Evolutionary conservation across 495 filamentous ascomycete genomes (phyloP).

Genomic region (Penicillium steckii): DNA sequence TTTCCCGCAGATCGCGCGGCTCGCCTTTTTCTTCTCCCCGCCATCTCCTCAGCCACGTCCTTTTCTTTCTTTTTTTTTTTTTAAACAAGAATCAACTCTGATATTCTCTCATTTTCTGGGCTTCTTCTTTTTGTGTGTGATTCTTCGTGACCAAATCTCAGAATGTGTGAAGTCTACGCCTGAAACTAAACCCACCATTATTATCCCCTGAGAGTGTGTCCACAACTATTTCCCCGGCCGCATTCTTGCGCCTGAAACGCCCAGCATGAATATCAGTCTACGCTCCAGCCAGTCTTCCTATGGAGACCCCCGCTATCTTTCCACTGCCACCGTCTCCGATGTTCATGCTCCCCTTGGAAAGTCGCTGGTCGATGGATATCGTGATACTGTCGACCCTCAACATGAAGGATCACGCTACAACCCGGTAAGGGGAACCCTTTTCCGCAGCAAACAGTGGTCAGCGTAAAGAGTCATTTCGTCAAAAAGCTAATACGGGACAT

Average conservation of each 20-base stretch:
- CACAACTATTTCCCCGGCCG: slow-evolving; percentile 7
- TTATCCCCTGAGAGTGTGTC: not conserved
- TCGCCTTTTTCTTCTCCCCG: slow-evolving; percentile 21
- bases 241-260: slow-evolving; percentile 14
- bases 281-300: slow-evolving; percentile 49
- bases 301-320: slow-evolving; percentile 46
- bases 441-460: too few species aligned
- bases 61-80: slow-evolving; percentile 7
- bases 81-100: not conserved
- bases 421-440: slow-evolving; percentile 37
- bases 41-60: slow-evolving; percentile 23
- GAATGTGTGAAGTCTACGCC: slow-evolving; percentile 16
- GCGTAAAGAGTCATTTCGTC: too few species aligned
- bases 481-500: slow-evolving; percentile 10
- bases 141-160: slow-evolving; percentile 1
- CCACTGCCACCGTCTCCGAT: slow-evolving; percentile 36
- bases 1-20: slow-evolving; percentile 16
- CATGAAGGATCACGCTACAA: slow-evolving; percentile 38
- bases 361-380: slow-evolving; percentile 47
- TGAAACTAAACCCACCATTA: slow-evolving; percentile 14
- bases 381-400: slow-evolving; percentile 33
- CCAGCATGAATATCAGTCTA: slow-evolving; percentile 45
- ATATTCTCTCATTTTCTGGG: not conserved
- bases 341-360: slow-evolving; percentile 38
- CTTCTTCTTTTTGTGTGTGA: not conserved